Conservation (phyloP, 192 early-diverging fungal genomes). For the Podila epicladia region DNA sequence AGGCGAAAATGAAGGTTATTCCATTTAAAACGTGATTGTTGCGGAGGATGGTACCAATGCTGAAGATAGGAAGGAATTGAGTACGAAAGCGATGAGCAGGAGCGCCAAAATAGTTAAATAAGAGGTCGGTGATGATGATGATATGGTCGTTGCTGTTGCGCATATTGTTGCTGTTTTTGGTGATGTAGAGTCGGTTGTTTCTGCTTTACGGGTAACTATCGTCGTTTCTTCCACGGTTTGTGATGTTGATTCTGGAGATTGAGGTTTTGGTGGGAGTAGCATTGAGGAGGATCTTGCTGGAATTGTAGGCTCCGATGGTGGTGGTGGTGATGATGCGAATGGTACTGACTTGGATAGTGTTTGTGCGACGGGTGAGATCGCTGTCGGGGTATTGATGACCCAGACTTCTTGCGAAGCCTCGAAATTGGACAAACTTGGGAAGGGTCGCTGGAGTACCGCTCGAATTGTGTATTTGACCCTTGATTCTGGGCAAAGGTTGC, state of each 20-base stretch:
- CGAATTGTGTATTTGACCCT: slow-evolving; percentile 35
- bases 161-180: too few species aligned
- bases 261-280: too few species aligned
- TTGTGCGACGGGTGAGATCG: background rate
- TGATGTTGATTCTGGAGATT: too few species aligned
- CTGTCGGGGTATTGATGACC: slow-evolving; percentile 19
- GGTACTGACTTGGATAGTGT: too few species aligned
- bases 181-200: too few species aligned
- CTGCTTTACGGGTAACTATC: too few species aligned
- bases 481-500: slow-evolving; percentile 8
- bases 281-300: too few species aligned
- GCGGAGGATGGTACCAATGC: background rate
- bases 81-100: background rate
- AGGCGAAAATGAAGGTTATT: too few species aligned
- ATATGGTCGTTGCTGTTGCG: background rate
- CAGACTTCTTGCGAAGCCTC: slow-evolving; percentile 44
- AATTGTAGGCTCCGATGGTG: too few species aligned
- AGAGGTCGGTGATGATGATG: background rate
- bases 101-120: background rate
- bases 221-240: too few species aligned
- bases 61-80: background rate
- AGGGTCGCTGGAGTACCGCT: slow-evolving; percentile 31
- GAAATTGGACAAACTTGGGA: slow-evolving; percentile 35
- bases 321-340: too few species aligned
- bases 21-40: background rate